Conservation (phyloP, 2,329 filamentous ascomycete genomes). For the Alternaria tenuissima region DNA sequence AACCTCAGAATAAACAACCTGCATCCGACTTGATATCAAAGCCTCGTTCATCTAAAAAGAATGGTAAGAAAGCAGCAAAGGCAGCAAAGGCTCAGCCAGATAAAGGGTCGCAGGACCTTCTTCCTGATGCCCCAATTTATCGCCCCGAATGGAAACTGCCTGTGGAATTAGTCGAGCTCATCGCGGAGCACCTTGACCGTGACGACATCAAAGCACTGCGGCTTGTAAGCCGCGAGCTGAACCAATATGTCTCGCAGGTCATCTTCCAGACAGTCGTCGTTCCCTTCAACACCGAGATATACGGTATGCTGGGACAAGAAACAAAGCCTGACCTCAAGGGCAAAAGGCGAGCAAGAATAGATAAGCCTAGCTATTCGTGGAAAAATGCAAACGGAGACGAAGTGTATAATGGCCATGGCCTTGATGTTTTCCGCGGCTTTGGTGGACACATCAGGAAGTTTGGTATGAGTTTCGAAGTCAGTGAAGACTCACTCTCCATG, state of each 20-base stretch:
- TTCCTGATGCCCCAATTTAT: conserved; percentile 3
- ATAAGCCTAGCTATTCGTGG: conserved; percentile 49
- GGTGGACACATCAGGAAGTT: conserved; percentile 68
- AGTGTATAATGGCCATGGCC: conserved; percentile 64
- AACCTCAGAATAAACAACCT: background rate
- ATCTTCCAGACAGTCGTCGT: conserved; percentile 71
- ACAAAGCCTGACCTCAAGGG: conserved; percentile 47
- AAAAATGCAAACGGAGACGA: conserved; percentile 55
- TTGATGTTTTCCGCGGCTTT: conserved; percentile 69
- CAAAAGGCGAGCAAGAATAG: conserved; percentile 43
- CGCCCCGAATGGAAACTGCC: conserved; percentile 60
- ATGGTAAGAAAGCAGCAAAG: background rate
- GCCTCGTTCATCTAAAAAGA: conserved; percentile 3
- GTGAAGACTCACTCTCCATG: conserved; percentile 59
- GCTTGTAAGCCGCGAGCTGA: conserved; percentile 68
- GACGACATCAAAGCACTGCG: conserved; percentile 68
- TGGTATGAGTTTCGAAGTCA: conserved; percentile 74
- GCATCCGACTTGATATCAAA: background rate
- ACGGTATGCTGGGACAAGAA: conserved; percentile 59
- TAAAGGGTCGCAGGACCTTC: background rate
- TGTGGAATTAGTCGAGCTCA: conserved; percentile 68
- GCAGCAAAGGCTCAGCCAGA: background rate
- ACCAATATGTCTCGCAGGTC: conserved; percentile 63
- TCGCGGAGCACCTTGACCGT: conserved; percentile 64
- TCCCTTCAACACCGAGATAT: conserved; percentile 71